These are phyloP conservation scores for Amanita pseudoporphyria DNA, from an alignment of 768 basidiomycete genomes.

Conservation along the genomic window DNA sequence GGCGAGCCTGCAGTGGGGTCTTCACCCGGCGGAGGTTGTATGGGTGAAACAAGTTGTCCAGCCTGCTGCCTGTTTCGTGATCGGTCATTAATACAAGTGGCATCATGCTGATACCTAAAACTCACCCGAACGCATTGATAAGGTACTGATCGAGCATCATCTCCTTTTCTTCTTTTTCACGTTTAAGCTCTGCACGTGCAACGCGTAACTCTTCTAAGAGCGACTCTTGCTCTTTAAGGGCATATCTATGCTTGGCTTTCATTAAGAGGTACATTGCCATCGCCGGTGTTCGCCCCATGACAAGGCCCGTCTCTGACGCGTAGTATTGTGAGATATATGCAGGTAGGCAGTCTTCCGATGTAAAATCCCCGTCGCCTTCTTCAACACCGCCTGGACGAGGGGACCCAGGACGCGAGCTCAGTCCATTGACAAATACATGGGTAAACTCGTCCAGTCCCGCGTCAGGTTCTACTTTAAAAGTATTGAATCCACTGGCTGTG, in stretches of 20 bases:
- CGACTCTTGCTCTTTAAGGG: slow-evolving; percentile 54
- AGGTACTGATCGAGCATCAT: slow-evolving; percentile 45
- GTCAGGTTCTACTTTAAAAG: slow-evolving; percentile 55
- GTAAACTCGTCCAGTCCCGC: slow-evolving; percentile 30
- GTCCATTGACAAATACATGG: slow-evolving; percentile 16
- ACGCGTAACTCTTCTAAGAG: slow-evolving; percentile 57
- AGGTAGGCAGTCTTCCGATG: slow-evolving; percentile 40
- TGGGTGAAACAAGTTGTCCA: slow-evolving; percentile 16
- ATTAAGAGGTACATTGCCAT: slow-evolving; percentile 62
- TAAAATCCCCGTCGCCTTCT: slow-evolving; percentile 28
- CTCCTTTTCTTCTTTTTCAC: slow-evolving; percentile 53
- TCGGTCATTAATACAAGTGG: slow-evolving; percentile 1
- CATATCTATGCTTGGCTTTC: slow-evolving; percentile 74
- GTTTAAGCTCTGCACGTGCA: slow-evolving; percentile 39
- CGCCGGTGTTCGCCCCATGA: slow-evolving; percentile 57
- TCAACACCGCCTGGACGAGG: slow-evolving; percentile 16
- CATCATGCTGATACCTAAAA: slow-evolving; percentile 8
- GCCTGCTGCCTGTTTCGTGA: slow-evolving; percentile 13
- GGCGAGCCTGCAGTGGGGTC: slow-evolving; percentile 4
- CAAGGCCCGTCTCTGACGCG: slow-evolving; percentile 50
- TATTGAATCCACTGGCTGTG: slow-evolving; percentile 34
- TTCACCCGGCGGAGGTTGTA: slow-evolving; percentile 11
- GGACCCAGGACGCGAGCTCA: slow-evolving; percentile 14
- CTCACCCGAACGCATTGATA: slow-evolving; percentile 41
- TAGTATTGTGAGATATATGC: slow-evolving; percentile 38